A percentile compares a stretch with the other conserved stretches of the same genome.
Conservation (phyloP, 257 asterid genomes). For the Solanum gandarillasii region DNA sequence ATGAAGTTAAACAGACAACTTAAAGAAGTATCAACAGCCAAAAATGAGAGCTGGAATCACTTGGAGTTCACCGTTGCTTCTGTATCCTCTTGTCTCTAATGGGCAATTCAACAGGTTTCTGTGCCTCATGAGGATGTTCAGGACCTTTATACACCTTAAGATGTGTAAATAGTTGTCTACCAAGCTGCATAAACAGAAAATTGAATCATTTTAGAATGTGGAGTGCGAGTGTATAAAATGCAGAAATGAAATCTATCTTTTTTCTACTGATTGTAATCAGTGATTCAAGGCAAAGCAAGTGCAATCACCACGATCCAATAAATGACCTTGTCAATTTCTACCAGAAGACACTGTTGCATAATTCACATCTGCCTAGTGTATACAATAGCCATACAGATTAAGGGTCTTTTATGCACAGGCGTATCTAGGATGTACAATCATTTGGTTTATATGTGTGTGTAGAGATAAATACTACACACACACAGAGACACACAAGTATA, state of each 20-base stretch:
- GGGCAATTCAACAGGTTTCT: constrained; percentile 69
- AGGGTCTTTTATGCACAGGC: background rate
- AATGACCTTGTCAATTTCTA: background rate
- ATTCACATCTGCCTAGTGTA: background rate
- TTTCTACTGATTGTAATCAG: background rate
- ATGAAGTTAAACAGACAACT: background rate
- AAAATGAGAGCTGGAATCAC: background rate
- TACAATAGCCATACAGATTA: background rate
- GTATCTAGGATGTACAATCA: background rate
- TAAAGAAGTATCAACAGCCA: background rate
- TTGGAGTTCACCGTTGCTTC: constrained; percentile 4
- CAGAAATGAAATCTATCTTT: background rate
- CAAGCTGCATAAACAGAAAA: constrained; percentile 56
- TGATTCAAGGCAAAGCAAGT: background rate
- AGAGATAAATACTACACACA: background rate
- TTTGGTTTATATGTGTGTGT: background rate
- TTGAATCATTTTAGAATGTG: background rate
- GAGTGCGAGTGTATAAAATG: background rate
- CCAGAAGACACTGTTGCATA: background rate
- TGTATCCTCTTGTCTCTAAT: constrained; percentile 83
- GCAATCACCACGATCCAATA: background rate
- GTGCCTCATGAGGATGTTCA: constrained; percentile 95
- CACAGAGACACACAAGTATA: too few species aligned
- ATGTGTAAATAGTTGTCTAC: constrained; percentile 72
- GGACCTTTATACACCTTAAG: constrained; percentile 86